Percentiles rank a stretch among this genome's conserved stretches.
Conservation (phyloP, 768 basidiomycete genomes). For the Tulasnella sp. region DNA sequence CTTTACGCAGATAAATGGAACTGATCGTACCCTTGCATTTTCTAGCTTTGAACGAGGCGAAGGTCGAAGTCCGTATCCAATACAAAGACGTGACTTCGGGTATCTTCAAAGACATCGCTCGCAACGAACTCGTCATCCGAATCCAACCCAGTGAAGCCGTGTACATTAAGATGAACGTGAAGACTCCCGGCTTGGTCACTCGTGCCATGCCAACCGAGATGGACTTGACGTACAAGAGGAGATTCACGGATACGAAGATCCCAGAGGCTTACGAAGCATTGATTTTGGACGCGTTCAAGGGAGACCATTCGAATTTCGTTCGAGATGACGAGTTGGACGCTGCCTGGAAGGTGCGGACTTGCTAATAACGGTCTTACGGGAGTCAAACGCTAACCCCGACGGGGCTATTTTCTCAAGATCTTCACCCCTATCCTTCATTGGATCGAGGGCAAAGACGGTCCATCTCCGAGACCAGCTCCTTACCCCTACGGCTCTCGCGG, state of each 20-base stretch:
- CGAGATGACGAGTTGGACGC: constrained; percentile 94
- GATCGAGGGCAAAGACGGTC: constrained; percentile 75
- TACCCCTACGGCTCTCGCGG: constrained; percentile 96
- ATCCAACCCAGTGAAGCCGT: constrained; percentile 95
- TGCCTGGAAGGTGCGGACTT: constrained; percentile 80
- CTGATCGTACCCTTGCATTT: neutral
- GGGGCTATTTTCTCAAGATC: constrained; percentile 45
- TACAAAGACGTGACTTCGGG: constrained; percentile 97
- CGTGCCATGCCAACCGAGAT: constrained; percentile 92
- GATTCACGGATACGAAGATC: constrained; percentile 84
- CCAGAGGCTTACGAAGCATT: constrained; percentile 96
- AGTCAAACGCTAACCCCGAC: neutral
- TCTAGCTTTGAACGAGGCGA: constrained; percentile 89
- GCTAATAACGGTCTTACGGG: neutral
- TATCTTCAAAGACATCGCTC: constrained; percentile 91
- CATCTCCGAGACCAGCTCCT: constrained; percentile 56
- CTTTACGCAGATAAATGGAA: neutral
- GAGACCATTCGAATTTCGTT: constrained; percentile 99
- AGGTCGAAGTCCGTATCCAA: constrained; percentile 96
- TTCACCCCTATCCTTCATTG: constrained; percentile 93
- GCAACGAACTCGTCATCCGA: constrained; percentile 95
- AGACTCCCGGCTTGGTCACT: constrained; percentile 85
- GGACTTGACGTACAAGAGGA: constrained; percentile 95
- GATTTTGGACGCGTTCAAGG: constrained; percentile 89
- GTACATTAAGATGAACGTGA: constrained; percentile 94